A percentile compares a stretch with the other conserved stretches of the same genome.
These are phyloP conservation scores for Elasticomyces elasticus DNA, from an alignment of 495 filamentous ascomycete genomes.

Conservation along the genomic window DNA sequence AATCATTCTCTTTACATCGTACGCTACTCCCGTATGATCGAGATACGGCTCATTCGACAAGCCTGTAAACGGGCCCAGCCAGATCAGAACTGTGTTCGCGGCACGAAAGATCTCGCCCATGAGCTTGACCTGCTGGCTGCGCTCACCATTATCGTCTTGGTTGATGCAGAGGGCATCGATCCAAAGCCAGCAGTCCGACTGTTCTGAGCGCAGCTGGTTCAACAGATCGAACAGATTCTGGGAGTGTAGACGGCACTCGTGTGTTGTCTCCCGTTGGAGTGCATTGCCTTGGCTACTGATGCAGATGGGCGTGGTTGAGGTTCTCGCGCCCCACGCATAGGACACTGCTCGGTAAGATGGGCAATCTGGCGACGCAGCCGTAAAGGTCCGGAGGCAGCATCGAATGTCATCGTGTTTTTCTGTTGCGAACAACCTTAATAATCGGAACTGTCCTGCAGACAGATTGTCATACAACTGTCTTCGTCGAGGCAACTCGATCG, in stretches of 20 bases:
- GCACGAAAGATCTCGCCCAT: constrained; percentile 16
- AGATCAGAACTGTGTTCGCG: constrained; percentile 11
- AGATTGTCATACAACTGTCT: not conserved
- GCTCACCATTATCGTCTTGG: constrained; percentile 17
- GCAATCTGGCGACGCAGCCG: not conserved
- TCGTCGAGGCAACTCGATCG: not conserved
- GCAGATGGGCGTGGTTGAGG: not conserved
- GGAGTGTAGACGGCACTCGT: not conserved
- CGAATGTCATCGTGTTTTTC: not conserved
- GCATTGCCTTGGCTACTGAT: not conserved
- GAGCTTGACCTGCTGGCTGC: constrained; percentile 13
- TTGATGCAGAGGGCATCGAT: constrained; percentile 19
- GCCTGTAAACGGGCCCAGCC: constrained; percentile 14
- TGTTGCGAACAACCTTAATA: not conserved
- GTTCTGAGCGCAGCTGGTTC: not conserved
- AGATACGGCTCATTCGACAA: not conserved
- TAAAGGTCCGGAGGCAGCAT: not conserved
- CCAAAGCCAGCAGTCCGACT: constrained; percentile 3
- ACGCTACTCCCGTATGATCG: not conserved
- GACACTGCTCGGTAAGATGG: not conserved
- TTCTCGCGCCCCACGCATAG: not conserved
- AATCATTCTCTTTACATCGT: not conserved
- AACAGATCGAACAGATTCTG: not conserved
- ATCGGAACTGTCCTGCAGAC: not conserved
- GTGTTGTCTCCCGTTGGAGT: not conserved